Percentiles rank a stretch among this genome's conserved stretches.
phyloP scores from a whole-genome alignment of 768 basidiomycete species.

The Agaricus sinodeliciosus region DNA sequence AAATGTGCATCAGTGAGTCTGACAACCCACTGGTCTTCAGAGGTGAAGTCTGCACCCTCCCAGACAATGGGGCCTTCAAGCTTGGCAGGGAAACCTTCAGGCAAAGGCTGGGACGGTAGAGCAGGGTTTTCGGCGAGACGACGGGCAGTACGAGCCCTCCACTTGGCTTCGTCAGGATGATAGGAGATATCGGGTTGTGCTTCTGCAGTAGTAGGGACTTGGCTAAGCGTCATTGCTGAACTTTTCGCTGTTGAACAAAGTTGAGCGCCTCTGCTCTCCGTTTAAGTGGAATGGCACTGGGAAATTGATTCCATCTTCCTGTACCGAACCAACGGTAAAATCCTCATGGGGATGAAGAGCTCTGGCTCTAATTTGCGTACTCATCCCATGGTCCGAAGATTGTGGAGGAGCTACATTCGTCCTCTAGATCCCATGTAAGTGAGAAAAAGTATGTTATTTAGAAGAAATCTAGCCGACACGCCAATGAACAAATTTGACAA shows the following conservation, averaged over 20 bases:
- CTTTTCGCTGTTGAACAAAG: background rate
- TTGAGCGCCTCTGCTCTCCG: background rate
- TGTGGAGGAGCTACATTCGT: background rate
- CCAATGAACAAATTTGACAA: background rate
- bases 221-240: background rate
- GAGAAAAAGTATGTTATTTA: background rate
- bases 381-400: background rate
- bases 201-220: conserved; percentile 11
- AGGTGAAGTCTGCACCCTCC: conserved; percentile 36
- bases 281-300: conserved; percentile 3
- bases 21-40: conserved; percentile 38
- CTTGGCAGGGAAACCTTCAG: conserved; percentile 28
- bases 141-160: conserved; percentile 27
- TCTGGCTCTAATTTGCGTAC: background rate
- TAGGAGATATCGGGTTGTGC: conserved; percentile 36
- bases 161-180: conserved; percentile 35
- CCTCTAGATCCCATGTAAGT: conserved; percentile 1
- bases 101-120: conserved; percentile 27
- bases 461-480: background rate
- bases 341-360: background rate
- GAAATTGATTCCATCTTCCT: background rate
- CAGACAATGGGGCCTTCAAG: conserved; percentile 36
- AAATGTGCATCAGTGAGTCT: conserved; percentile 26
- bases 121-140: conserved; percentile 31
- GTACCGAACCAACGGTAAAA: background rate